These are phyloP conservation scores for Penicillium capsulatum DNA, from an alignment of 2,329 filamentous ascomycete species.

Conservation along the genomic window DNA sequence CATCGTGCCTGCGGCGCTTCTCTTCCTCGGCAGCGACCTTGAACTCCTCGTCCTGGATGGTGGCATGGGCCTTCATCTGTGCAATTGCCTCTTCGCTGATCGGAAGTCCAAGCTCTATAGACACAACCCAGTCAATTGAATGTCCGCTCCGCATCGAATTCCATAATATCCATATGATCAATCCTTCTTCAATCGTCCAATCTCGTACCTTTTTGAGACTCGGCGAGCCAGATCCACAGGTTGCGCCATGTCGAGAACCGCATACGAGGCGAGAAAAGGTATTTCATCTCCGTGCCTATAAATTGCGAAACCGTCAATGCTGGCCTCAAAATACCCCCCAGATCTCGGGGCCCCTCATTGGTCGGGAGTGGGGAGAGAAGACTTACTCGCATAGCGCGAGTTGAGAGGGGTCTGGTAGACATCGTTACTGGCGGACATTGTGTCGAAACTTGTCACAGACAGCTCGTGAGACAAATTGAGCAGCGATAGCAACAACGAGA, in stretches of 20 bases:
- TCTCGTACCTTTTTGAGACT: slow-evolving; percentile 60
- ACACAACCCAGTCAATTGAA: slow-evolving; percentile 23
- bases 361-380: slow-evolving; percentile 4
- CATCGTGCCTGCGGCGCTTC: slow-evolving; percentile 64
- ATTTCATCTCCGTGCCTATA: slow-evolving; percentile 62
- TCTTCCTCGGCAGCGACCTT: slow-evolving; percentile 71
- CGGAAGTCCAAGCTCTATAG: slow-evolving; percentile 63
- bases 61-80: slow-evolving; percentile 69
- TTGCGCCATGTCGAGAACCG: slow-evolving; percentile 75
- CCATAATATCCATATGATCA: slow-evolving; percentile 12
- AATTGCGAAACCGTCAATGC: slow-evolving; percentile 18
- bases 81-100: slow-evolving; percentile 72
- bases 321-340: slow-evolving; percentile 6
- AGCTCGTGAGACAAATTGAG: slow-evolving; percentile 25
- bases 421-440: slow-evolving; percentile 46
- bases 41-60: slow-evolving; percentile 75
- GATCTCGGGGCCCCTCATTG: slow-evolving; percentile 10
- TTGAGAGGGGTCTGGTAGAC: slow-evolving; percentile 65
- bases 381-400: slow-evolving; percentile 64
- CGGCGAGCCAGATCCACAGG: slow-evolving; percentile 80
- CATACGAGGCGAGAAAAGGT: slow-evolving; percentile 72
- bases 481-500: slow-evolving; percentile 13
- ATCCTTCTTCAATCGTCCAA: slow-evolving; percentile 6
- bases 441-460: slow-evolving; percentile 16
- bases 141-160: slow-evolving; percentile 5